Base-by-base conservation (phyloP, 192 early-diverging fungal genomes). In the Spinellus fusiger region DNA sequence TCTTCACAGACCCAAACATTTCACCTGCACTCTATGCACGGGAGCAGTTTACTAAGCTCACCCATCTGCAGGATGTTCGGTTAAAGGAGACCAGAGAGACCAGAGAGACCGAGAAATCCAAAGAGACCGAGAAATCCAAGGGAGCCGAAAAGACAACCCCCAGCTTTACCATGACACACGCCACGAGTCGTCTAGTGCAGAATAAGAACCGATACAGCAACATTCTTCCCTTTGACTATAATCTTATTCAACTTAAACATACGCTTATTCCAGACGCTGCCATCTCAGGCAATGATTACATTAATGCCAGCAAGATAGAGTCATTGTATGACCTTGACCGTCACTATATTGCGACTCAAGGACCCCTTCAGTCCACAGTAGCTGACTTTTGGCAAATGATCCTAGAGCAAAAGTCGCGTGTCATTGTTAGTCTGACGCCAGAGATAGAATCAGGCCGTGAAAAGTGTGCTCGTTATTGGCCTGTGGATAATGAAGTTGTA, bases 401-500 rank as follows among this genome's bases (percentile, higher is more conserved):
- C 4, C 81, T 83, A 78, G 91, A 98, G 65, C 86, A 94, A 34
- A 62, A 79, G 29, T 66, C 77, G 3, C 62, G 73, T 2, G 84
- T 98, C 6, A 84, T 98, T 59, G 92, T 96, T 1, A 94, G 94
- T 85, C 73, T 98, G 59, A 94, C 94, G 5, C 69, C 74, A 8
- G 90, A 92, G 25, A 16, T 26, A 15, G 87, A 92, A 63, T 76
- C 77, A 40, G 79, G 87, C 4, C 73, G 81, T 29, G 59, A 75
- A 7, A 96, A 96, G 65, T 95, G 91, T 56, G 81, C 87, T 55
- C 80, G 80, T 20, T 98, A 96, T 67, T 97, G 95, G 93, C 93
- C 95, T 9, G 28, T 54, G 23, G 66, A 49, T 2, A 62, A 65
- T 4, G 76, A 81, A 27, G 56, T 60, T 7, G 56, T 71, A 31